Evolutionary conservation across 495 filamentous ascomycete species (phyloP), one percentile per base, ranked within the genome.

Genomic region (Neurospora sp.): DNA sequence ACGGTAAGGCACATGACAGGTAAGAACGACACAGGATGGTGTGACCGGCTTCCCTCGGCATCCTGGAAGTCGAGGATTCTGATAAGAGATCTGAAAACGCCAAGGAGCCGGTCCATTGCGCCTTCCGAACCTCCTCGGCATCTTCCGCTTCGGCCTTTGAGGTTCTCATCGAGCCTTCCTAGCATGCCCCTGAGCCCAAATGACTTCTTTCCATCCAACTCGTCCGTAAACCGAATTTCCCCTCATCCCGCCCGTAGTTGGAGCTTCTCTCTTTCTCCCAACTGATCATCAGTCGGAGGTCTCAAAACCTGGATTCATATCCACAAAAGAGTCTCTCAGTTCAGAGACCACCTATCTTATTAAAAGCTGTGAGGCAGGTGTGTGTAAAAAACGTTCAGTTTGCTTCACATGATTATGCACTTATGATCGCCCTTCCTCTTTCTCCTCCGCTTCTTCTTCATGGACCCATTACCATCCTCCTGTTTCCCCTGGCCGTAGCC

Each of bases 401-500:
- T 39, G 42, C 34, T 36, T 78, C 74, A 81, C 21, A 81, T 71
- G 69, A 81, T 78, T 21, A 72, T 42, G 71, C 80, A 81, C 59
- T 72, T 74, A 13, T 72, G 71, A 17, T 74, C 72, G 13, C 74
- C 75, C 31, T 79, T 75, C 48, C 77, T 78, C 28, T 75, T 74
- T 45, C 71, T 80, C 40, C 70, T 79, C 62, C 75, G 74, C 70
- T 75, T 42, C 48, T 69, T 69, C 69, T 73, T 76, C 73, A 71
- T 71, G 6, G 72, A 70, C 15, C 69, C 75, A 62, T 40, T 54
- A 31, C 54, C 28, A 36, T 79, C 74, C n/a, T 78, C 77, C 13
- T 36, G 69, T 28, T 79, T 77, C 21, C 42, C 42, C 9, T 78
- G 81, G 48, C 78, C 77, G 70, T 82, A 81, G 21, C 83, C 74